Percentiles rank a stretch among this genome's conserved stretches.
These are phyloP conservation scores for Globisporangium rhizosaccharum DNA, from an alignment of 352 stramenopile species.

Conservation along the genomic window DNA sequence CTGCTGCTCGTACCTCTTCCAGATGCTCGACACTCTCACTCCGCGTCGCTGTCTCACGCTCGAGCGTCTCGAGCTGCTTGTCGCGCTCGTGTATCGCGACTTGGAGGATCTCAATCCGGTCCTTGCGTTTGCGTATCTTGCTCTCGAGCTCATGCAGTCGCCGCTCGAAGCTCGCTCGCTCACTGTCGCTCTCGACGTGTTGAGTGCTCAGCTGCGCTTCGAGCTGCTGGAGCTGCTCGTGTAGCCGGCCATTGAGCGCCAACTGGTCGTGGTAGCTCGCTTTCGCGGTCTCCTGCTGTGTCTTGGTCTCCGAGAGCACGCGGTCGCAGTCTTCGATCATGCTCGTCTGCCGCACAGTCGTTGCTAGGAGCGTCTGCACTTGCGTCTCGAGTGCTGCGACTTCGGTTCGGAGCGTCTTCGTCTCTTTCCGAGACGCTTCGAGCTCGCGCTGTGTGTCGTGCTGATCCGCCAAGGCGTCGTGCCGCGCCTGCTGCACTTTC, in stretches of 20 bases:
- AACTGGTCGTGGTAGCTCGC: constrained; percentile 42
- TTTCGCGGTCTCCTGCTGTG: constrained; percentile 26
- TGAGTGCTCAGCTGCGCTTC: constrained; percentile 27
- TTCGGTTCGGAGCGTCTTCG: constrained; percentile 20
- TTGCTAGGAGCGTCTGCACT: constrained; percentile 46
- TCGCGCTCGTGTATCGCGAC: constrained; percentile 44
- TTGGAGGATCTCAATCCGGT: constrained; percentile 28
- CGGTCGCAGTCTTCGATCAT: constrained; percentile 75
- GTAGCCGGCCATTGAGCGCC: constrained; percentile 24
- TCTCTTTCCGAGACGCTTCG: constrained; percentile 21
- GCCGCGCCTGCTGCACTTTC: constrained; percentile 14
- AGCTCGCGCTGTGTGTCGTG: constrained; percentile 24
- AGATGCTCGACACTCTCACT: constrained; percentile 34
- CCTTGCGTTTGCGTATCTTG: constrained; percentile 35
- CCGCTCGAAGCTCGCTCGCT: constrained; percentile 23
- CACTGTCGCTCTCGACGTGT: constrained; percentile 14
- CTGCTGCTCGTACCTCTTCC: constrained; percentile 30
- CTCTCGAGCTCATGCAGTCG: constrained; percentile 26
- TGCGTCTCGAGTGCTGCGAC: constrained; percentile 32
- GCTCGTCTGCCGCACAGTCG: constrained; percentile 57
- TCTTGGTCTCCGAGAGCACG: constrained; percentile 37
- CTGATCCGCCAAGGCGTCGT: constrained; percentile 19
- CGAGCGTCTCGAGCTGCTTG: constrained; percentile 33
- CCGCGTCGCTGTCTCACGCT: constrained; percentile 31
- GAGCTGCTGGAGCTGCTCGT: constrained; percentile 26